A percentile compares a stretch with the other conserved stretches of the same genome.
Conservation (phyloP, 495 filamentous ascomycete species). For the Podospora pseudocomata region DNA sequence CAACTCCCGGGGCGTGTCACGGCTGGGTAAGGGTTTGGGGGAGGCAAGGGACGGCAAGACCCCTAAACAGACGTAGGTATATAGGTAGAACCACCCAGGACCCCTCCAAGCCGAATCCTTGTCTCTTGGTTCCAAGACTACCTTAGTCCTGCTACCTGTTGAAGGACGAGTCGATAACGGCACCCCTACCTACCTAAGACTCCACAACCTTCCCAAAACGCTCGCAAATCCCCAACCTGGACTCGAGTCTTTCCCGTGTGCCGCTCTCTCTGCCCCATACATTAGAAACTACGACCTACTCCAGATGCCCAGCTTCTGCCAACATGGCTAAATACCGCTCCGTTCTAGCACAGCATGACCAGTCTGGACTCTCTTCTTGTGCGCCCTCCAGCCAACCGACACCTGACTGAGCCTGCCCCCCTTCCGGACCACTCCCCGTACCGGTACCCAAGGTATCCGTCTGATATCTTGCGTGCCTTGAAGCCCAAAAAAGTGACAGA, state of each 20-base stretch:
- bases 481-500: not conserved
- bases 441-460: not conserved
- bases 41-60: not conserved
- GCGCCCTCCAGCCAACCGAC: not conserved
- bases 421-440: not conserved
- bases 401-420: not conserved
- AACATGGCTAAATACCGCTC: not conserved
- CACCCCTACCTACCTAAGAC: not conserved
- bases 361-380: not conserved
- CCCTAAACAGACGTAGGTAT: not conserved
- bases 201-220: too few relatives aligned
- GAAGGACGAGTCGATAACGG: not conserved
- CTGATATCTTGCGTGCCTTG: not conserved
- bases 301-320: not conserved
- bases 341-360: not conserved
- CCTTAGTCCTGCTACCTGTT: not conserved
- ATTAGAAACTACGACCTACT: not conserved
- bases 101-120: too few relatives aligned
- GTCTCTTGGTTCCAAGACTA: too few relatives aligned
- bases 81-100: not conserved
- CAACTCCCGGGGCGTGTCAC: not conserved
- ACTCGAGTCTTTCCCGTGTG: not conserved
- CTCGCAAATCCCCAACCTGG: too few relatives aligned
- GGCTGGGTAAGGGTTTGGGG: not conserved
- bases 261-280: not conserved